phyloP scores from a whole-genome alignment of 73 alveolate genomes.

The Symbiodinium natans region DNA sequence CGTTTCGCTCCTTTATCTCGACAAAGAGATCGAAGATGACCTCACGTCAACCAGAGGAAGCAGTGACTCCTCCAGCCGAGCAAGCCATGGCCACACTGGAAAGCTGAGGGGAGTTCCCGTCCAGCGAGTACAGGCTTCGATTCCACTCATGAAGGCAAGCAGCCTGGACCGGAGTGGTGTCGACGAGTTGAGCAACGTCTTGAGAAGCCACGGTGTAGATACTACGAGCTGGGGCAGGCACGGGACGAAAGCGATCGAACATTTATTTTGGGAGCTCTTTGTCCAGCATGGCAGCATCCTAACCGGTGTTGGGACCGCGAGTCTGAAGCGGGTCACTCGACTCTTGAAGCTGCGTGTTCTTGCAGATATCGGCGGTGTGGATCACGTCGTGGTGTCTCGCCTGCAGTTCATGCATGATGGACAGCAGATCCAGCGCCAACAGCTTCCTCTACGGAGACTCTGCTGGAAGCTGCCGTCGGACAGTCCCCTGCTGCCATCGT shows the following conservation, averaged over 20 bases:
- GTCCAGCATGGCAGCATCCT: slow-evolving; percentile 47
- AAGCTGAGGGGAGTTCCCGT: slow-evolving; percentile 68
- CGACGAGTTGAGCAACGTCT: slow-evolving; percentile 43
- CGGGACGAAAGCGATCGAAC: slow-evolving; percentile 68
- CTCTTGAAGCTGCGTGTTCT: slow-evolving; percentile 22
- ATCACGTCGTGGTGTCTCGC: slow-evolving; percentile 53
- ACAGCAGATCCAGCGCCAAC: slow-evolving; percentile 79
- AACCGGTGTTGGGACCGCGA: slow-evolving; percentile 35
- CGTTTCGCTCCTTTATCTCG: background rate
- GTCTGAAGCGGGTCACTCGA: slow-evolving; percentile 53
- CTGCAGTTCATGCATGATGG: slow-evolving; percentile 76
- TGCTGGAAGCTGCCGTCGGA: slow-evolving; percentile 53
- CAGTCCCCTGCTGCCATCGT: slow-evolving; percentile 33
- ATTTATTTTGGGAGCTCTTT: slow-evolving; percentile 75
- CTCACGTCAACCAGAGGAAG: slow-evolving; percentile 4
- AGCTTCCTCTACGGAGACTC: slow-evolving; percentile 65
- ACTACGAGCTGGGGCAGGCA: slow-evolving; percentile 39
- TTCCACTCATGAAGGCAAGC: slow-evolving; percentile 33
- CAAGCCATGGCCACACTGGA: background rate
- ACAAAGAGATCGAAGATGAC: slow-evolving; percentile 14
- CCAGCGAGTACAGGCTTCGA: background rate
- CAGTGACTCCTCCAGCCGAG: slow-evolving; percentile 1
- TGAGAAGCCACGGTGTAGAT: slow-evolving; percentile 31
- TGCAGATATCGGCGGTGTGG: slow-evolving; percentile 62
- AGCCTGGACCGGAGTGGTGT: slow-evolving; percentile 20